Evolutionary conservation across 768 basidiomycete species (phyloP), one percentile per base, ranked within the genome.

Genomic region (Galerina sulciceps): DNA sequence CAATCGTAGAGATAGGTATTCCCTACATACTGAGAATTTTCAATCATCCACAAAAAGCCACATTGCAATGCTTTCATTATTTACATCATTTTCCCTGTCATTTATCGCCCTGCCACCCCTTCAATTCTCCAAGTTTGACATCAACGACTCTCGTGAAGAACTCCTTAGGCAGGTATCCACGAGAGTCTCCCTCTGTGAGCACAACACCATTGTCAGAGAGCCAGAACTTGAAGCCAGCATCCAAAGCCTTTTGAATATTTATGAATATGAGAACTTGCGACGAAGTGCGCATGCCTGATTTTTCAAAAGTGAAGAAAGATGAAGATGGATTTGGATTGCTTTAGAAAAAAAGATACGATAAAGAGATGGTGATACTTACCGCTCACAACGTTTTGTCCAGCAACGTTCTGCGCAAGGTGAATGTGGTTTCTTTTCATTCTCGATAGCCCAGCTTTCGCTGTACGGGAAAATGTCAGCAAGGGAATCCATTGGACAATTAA

Each of bases 391-490:
- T 83, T 81, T 2, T 86, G 70, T 9, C 86, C 85, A 2, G 81
- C 76, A 3, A 91, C 75, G 36, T 90, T 88, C 69, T 94, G 90
- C 0, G 96, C 95, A 13, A 97, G 79, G 72, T 99, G 96, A 38
- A 99, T 90, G 67, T 98, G 95, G 67, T 95, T 96, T 22, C 96
- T 81, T 11, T 75, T 81, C 94, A 96, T 97, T 61, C 81, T 87
- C 0, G 89, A 93, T 15, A 97, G 72, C 0, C 95, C 94, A 61
- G 86, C 75, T 6, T 75, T 77, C 13, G 80, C 93, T 95, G 44
- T 44, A 15, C 10, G 41, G 18, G 40, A 36, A 4, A 52, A 17
- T 59, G 43, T 40, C 45, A 20, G 41, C 9, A 10, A 6, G 9
- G 1, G 11, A 14, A 10, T 23, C 20, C 37, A 15, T 15, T 38